Conservation (phyloP, 129 eudicot genomes). For the Chrysanthemum makinoi region DNA sequence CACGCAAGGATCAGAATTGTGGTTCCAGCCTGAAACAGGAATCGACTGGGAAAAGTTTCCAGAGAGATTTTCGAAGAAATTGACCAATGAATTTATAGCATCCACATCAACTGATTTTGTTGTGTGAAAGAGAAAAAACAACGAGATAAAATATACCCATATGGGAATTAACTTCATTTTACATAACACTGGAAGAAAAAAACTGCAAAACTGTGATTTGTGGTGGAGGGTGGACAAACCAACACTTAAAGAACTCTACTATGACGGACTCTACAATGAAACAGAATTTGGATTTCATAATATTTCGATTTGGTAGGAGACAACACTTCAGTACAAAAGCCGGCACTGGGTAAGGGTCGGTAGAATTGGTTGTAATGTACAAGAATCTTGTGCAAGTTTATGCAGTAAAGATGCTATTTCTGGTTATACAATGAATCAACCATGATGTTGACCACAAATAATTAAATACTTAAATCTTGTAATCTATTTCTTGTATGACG, state of each 20-base stretch:
- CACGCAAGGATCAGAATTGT: conserved; percentile 55
- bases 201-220: conserved; percentile 12
- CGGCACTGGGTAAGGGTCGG: conserved; percentile 30
- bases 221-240: conserved; percentile 16
- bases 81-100: conserved; percentile 31
- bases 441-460: conserved; percentile 22
- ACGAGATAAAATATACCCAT: conserved; percentile 29
- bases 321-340: conserved; percentile 29
- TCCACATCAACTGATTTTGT: conserved; percentile 37
- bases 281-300: conserved; percentile 17
- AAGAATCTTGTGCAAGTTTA: conserved; percentile 34
- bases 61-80: conserved; percentile 42
- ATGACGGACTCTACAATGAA: conserved; percentile 31
- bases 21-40: conserved; percentile 53
- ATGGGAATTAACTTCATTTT: conserved; percentile 43
- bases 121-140: conserved; percentile 32
- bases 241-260: conserved; percentile 9
- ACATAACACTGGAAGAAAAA: not conserved
- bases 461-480: conserved; percentile 15
- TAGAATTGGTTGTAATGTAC: conserved; percentile 25
- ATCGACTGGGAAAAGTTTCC: conserved; percentile 26
- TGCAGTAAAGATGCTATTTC: conserved; percentile 31
- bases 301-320: conserved; percentile 24
- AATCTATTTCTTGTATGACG: conserved; percentile 28
- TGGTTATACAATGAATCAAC: not conserved